These are phyloP conservation scores for Trichoderma sp. DNA, from an alignment of 2,329 filamentous ascomycete genomes.

Conservation along the genomic window DNA sequence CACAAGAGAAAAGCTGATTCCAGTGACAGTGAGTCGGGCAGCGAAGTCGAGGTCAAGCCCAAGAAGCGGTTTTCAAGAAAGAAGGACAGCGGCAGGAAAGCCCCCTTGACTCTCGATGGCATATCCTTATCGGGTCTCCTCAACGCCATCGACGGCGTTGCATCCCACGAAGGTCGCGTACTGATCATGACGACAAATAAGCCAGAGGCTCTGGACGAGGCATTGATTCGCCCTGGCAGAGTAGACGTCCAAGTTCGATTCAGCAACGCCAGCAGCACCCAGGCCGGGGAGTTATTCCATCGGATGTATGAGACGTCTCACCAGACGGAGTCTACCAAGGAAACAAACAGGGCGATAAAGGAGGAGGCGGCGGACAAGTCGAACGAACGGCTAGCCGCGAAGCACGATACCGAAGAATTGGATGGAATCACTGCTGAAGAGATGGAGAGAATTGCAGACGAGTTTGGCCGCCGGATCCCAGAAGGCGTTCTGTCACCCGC, in stretches of 20 bases:
- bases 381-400: slow-evolving; percentile 2
- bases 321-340: slow-evolving; percentile 23
- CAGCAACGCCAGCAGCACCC: slow-evolving; percentile 55
- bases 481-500: slow-evolving; percentile 58
- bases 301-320: slow-evolving; percentile 59
- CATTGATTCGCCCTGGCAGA: slow-evolving; percentile 71
- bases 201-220: slow-evolving; percentile 71
- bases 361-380: background rate
- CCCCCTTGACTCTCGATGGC: slow-evolving; percentile 38
- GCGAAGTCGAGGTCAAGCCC: slow-evolving; percentile 30
- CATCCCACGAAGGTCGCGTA: slow-evolving; percentile 75
- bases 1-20: slow-evolving; percentile 33
- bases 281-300: slow-evolving; percentile 61
- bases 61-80: slow-evolving; percentile 30
- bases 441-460: slow-evolving; percentile 48
- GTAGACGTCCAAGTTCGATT: slow-evolving; percentile 72
- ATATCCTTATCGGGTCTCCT: slow-evolving; percentile 78
- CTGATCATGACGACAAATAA: slow-evolving; percentile 84
- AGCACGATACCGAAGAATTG: slow-evolving; percentile 21
- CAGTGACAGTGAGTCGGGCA: slow-evolving; percentile 36
- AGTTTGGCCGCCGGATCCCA: slow-evolving; percentile 58
- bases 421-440: slow-evolving; percentile 38
- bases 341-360: slow-evolving; percentile 11
- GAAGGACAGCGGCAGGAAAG: slow-evolving; percentile 26
- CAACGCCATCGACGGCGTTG: slow-evolving; percentile 82